Conservation (phyloP, 2,329 filamentous ascomycete genomes). For the Neopestalotiopsis sp. region DNA sequence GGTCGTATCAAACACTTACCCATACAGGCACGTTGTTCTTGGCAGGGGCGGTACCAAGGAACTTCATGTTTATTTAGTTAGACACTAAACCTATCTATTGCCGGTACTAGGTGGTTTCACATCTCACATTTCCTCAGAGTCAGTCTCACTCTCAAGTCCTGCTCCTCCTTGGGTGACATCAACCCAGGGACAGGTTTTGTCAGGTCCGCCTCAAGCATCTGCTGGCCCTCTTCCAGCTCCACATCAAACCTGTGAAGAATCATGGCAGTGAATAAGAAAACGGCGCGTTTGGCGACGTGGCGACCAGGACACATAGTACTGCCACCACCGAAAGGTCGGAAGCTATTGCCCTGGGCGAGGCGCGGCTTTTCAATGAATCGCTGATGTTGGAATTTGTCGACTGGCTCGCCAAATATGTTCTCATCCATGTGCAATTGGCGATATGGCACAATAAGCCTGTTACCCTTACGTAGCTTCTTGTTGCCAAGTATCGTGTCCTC, state of each 20-base stretch:
- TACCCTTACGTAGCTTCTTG: not conserved
- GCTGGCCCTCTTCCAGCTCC: constrained; percentile 4
- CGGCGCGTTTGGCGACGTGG: not conserved
- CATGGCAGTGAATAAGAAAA: not conserved
- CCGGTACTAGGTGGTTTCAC: not conserved
- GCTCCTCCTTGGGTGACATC: not conserved
- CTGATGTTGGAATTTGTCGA: not conserved
- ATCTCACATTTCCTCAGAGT: not conserved
- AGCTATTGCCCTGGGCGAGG: constrained; percentile 2
- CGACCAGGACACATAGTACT: constrained; percentile 3
- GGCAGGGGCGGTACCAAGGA: too few relatives aligned
- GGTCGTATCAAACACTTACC: too few relatives aligned
- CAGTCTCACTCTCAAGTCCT: not conserved
- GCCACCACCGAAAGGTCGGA: constrained; percentile 1
- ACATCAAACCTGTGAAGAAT: constrained; percentile 7
- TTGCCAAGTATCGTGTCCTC: not conserved
- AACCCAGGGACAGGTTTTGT: constrained; percentile 5
- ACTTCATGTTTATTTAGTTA: too few relatives aligned
- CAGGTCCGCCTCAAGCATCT: constrained; percentile 8
- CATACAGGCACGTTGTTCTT: too few relatives aligned
- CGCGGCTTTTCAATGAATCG: not conserved
- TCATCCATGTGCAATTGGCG: constrained; percentile 4
- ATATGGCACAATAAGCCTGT: constrained; percentile 5
- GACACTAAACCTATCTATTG: too few relatives aligned
- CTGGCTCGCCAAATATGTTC: not conserved